Conservation (phyloP, 768 basidiomycete genomes). For the Boletus speciosus region DNA sequence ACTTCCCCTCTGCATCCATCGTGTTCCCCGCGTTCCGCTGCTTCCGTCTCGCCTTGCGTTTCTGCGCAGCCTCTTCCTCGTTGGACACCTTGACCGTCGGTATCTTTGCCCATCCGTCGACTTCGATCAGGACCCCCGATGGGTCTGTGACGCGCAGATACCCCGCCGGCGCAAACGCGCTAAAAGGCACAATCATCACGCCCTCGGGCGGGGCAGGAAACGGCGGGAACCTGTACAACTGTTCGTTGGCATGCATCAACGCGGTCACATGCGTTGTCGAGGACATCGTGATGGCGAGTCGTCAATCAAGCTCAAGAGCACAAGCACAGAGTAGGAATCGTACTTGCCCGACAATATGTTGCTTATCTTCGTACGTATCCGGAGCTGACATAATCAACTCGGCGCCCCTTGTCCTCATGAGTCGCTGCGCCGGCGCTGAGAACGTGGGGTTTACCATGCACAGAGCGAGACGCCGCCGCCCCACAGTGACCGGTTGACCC, state of each 20-base stretch:
- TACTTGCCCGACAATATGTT: too few species aligned
- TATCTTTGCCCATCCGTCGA: constrained; percentile 22
- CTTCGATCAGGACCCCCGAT: constrained; percentile 21
- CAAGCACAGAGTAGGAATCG: too few species aligned
- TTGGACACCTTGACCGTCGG: constrained; percentile 26
- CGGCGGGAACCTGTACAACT: constrained; percentile 38
- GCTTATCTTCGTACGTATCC: not conserved
- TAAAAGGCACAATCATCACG: constrained; percentile 42
- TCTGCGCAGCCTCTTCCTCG: constrained; percentile 19
- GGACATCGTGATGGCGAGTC: not conserved
- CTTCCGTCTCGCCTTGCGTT: constrained; percentile 13
- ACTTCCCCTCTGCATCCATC: constrained; percentile 16
- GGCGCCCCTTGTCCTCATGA: too few species aligned
- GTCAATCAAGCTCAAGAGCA: not conserved
- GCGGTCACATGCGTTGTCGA: not conserved
- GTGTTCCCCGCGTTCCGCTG: constrained; percentile 21
- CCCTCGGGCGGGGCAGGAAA: constrained; percentile 44
- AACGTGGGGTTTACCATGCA: not conserved
- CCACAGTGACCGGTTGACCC: too few species aligned
- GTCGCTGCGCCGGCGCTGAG: too few species aligned
- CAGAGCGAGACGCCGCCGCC: not conserved
- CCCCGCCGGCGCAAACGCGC: constrained; percentile 33
- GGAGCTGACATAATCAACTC: constrained; percentile 10
- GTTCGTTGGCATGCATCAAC: not conserved
- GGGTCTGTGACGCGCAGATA: constrained; percentile 9